A percentile compares a stretch with the other conserved stretches of the same genome.
Conservation (phyloP, 768 basidiomycete genomes). For the Lentinula raphanica region DNA sequence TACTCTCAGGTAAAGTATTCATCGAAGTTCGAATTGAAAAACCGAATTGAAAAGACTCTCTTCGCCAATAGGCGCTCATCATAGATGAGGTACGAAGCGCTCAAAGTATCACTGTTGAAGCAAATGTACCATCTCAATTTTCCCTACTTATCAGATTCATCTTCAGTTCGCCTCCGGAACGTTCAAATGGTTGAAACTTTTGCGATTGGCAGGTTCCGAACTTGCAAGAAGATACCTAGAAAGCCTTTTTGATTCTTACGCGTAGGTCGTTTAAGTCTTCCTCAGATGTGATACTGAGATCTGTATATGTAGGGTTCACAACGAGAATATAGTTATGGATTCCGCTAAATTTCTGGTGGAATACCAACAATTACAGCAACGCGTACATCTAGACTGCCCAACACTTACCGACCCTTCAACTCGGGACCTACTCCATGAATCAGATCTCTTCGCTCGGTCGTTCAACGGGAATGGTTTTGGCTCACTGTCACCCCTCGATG, state of each 20-base stretch:
- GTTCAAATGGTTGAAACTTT: constrained; percentile 64
- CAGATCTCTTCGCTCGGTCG: constrained; percentile 79
- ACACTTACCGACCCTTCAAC: constrained; percentile 69
- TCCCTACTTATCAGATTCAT: constrained; percentile 53
- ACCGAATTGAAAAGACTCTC: neutral
- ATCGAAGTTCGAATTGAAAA: neutral
- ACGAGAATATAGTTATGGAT: constrained; percentile 68
- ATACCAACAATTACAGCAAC: constrained; percentile 72
- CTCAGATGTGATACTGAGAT: neutral
- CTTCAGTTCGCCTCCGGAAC: constrained; percentile 61
- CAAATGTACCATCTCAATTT: constrained; percentile 12
- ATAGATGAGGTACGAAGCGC: constrained; percentile 62
- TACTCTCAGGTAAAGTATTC: constrained; percentile 70
- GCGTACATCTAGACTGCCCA: constrained; percentile 72
- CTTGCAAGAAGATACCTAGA: constrained; percentile 60
- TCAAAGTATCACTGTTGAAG: constrained; percentile 10
- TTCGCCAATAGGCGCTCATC: constrained; percentile 53
- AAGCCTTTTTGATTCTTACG: constrained; percentile 61
- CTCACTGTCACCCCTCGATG: constrained; percentile 74
- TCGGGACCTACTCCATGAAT: constrained; percentile 79
- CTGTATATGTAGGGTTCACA: constrained; percentile 44
- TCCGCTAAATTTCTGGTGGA: constrained; percentile 73
- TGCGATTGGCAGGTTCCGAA: constrained; percentile 56
- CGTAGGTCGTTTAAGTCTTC: constrained; percentile 45
- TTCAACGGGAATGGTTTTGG: constrained; percentile 77